Evolutionary conservation across 139 green algal species (phyloP), one percentile per base, ranked within the genome.

Genomic region (Pseudopediastrum boryanum): DNA sequence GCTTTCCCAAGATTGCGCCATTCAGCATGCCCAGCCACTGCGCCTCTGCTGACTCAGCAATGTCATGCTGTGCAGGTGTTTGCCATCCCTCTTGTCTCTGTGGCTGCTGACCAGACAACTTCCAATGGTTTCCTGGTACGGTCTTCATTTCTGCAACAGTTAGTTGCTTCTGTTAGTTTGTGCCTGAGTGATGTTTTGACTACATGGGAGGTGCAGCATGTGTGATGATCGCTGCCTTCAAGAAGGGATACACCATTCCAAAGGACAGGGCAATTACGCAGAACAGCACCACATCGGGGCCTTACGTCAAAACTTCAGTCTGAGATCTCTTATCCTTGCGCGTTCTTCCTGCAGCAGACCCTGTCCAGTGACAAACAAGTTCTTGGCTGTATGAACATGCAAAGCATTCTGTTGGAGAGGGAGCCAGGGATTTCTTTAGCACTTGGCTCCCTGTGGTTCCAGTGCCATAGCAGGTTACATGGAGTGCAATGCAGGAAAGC

Each of bases 91-190:
- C 82, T 96, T 19, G 81, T 48, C 31, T 86, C 81, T 41, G 75
- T 94, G 1, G 79, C 78, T 6, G 82, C 87, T 1, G 29, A 75
- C 8, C 92, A 96, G 44, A 90, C 91, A 29, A 80, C 87, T 10
- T 86, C 85, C 9, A 81, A 86, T 43, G 83, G 77, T 44, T 95
- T 95, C 74, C 66, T 95, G 83, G 88, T 92, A 78, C 38, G 77
- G 4, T 13, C 38, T 63, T 27, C 1, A 58, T 16, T 58, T 16
- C 48, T 58, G 48, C 48, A 19, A 16, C 19, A 19, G 48, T 19
- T 19, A 27, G 16, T 58, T 58, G 48, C 16, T 19, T 27, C 16
- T 58, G 48, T 19, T 58, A 19, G 48, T 19, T 19, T 58, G 48
- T 58, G 48, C 48, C 19, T 16, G 16, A 19, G 16, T 58, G 48